phyloP scores from a whole-genome alignment of 345 rosid species.

The Moringa oleifera region DNA sequence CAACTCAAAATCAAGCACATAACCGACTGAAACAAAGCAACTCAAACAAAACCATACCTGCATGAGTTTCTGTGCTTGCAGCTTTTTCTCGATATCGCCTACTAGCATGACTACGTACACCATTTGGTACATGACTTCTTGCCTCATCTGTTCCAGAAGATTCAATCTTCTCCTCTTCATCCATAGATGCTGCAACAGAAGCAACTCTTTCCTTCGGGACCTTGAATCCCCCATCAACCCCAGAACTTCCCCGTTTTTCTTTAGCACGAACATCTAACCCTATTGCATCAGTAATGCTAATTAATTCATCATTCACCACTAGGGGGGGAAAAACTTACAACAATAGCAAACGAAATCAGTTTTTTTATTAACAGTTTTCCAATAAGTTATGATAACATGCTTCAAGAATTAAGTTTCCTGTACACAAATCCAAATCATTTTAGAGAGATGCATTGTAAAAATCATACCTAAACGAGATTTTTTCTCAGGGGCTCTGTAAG shows the following conservation, averaged over 20 bases:
- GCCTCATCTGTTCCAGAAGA: constrained; percentile 25
- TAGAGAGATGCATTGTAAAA: background rate
- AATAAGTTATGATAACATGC: background rate
- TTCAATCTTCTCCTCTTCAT: constrained; percentile 52
- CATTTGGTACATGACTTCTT: constrained; percentile 9
- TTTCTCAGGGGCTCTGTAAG: constrained; percentile 50
- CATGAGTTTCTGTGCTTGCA: constrained; percentile 19
- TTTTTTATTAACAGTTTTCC: background rate
- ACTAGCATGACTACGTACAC: constrained; percentile 28
- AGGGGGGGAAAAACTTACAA: background rate
- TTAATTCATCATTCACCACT: background rate
- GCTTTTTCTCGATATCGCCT: constrained; percentile 52
- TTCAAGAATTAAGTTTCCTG: background rate
- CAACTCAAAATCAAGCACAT: background rate
- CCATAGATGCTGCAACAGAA: constrained; percentile 43
- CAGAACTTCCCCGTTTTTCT: constrained; percentile 42
- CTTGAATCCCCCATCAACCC: constrained; percentile 43
- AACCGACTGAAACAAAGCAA: constrained; percentile 1
- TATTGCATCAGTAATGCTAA: constrained; percentile 12
- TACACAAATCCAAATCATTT: background rate
- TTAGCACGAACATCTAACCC: constrained; percentile 39
- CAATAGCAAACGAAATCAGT: background rate
- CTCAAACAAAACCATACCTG: constrained; percentile 25
- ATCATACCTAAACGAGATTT: constrained; percentile 44
- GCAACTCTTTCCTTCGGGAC: constrained; percentile 45